Conservation (phyloP, 306 rosid species). For the Gastrolobium villosum region DNA sequence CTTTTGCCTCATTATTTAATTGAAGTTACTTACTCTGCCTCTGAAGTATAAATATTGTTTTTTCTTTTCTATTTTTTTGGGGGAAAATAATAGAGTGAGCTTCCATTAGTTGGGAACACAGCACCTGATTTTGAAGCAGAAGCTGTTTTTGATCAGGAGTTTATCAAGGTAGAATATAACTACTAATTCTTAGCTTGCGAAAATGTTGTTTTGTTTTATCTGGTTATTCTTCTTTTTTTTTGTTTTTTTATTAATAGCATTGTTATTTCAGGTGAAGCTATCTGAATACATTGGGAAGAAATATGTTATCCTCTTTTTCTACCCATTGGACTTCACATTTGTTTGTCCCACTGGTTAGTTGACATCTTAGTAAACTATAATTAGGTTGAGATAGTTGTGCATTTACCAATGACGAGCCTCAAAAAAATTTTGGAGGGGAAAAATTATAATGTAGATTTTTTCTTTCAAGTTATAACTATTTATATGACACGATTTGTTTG, state of each 20-base stretch:
- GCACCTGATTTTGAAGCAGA: slow-evolving; percentile 95
- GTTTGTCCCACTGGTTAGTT: slow-evolving; percentile 94
- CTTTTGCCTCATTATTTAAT: neutral
- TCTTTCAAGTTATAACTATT: too few relatives aligned
- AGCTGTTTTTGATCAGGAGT: slow-evolving; percentile 95
- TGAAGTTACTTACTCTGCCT: too few relatives aligned
- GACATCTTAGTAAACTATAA: neutral
- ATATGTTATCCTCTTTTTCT: slow-evolving; percentile 92
- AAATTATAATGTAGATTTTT: too few relatives aligned
- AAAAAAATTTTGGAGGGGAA: too few relatives aligned
- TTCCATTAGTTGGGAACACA: slow-evolving; percentile 79
- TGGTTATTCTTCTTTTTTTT: neutral
- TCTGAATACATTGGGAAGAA: slow-evolving; percentile 93
- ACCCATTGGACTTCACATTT: slow-evolving; percentile 95
- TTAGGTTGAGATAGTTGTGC: slow-evolving; percentile 5
- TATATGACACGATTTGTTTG: too few relatives aligned
- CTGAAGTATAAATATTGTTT: neutral
- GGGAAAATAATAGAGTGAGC: slow-evolving; percentile 49
- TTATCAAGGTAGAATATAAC: slow-evolving; percentile 64
- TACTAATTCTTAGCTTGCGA: neutral
- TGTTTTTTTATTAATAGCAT: slow-evolving; percentile 13
- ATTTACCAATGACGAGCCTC: too few relatives aligned
- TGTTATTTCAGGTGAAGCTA: slow-evolving; percentile 78
- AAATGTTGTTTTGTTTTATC: neutral
- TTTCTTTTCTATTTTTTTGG: neutral